Base-by-base conservation (phyloP, 805 yeast genomes). In the Candida corydali region DNA sequence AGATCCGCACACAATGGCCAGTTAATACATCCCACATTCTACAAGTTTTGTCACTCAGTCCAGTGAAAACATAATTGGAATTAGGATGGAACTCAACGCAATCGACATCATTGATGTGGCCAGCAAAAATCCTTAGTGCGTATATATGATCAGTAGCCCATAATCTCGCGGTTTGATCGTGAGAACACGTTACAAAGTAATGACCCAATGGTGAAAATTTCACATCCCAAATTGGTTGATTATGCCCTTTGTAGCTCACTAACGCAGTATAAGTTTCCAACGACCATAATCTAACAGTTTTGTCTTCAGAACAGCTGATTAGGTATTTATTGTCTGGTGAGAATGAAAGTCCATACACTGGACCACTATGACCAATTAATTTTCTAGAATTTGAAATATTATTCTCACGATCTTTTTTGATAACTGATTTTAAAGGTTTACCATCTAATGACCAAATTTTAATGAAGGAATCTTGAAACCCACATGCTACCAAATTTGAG, bases 81-180 rank as follows among this genome's bases (percentile, higher is more conserved):
- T 93, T 93, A 17, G 98, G 98, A 63, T 93, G 98, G 75, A 91
- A 93, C 34, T 80, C 81, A 25, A 91, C 95, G 47, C 91, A 80
- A 55, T 93, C 98, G 26, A 93, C 98, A 64, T 93, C 99, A 52
- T 87, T 85, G 51, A 89, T 74, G 62, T 93, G 99, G 0, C 99
- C 99, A 0, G 98, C 98, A 68, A 93, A 91, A 17, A 93, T 86
- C 48, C 98, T 73, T 50, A 93, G 69, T 25, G 99, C 98, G 56
- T 91, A 89, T 30, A 93, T 89, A 61, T 93, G 99, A 58, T 93
- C 98, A 49, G 95, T 87, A 17, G 96, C 88, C 99, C 99, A 93
- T 39, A 93, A 69, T 43, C 98, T 75, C 1, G 98, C 98, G 0
- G 98, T 93, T 58, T 89, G 97, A 56, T 93, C 99, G 55, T 89